A percentile compares a stretch with the other conserved stretches of the same genome.
Conservation (phyloP, 2,329 filamentous ascomycete genomes). For the Pseudocercospora fuligena region DNA sequence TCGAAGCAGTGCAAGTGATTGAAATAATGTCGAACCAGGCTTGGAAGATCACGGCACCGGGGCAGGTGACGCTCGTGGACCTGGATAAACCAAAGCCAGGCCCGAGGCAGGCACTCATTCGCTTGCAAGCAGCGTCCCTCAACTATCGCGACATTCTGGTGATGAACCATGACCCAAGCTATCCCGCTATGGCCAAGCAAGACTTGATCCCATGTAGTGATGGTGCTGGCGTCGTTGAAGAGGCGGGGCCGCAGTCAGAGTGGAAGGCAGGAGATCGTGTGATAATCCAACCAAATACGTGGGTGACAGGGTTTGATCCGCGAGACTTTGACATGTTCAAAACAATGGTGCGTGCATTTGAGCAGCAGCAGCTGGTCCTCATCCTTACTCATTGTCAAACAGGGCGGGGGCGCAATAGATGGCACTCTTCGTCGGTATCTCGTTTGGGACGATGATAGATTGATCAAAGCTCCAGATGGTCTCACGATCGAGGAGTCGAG, state of each 20-base stretch:
- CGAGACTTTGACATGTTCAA: conserved; percentile 48
- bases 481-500: conserved; percentile 63
- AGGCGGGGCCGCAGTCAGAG: conserved; percentile 48
- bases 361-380: background rate
- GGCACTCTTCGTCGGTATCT: conserved; percentile 65
- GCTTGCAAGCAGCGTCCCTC: conserved; percentile 55
- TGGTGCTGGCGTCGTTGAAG: conserved; percentile 66
- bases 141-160: conserved; percentile 55
- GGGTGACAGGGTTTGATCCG: conserved; percentile 25
- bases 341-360: background rate
- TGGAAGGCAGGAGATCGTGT: conserved; percentile 63
- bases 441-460: conserved; percentile 54
- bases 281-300: conserved; percentile 49
- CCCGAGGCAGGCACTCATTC: conserved; percentile 52
- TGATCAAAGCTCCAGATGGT: conserved; percentile 61
- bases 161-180: conserved; percentile 24
- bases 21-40: conserved; percentile 31
- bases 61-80: conserved; percentile 25
- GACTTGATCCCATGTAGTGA: conserved; percentile 69
- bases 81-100: conserved; percentile 31
- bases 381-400: background rate
- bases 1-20: background rate
- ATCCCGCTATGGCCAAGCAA: conserved; percentile 25
- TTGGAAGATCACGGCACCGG: conserved; percentile 31
- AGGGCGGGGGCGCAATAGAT: conserved; percentile 57